A percentile compares a stretch with the other conserved stretches of the same genome.
These are phyloP conservation scores for Metschnikowia rubicola DNA, from an alignment of 805 yeast genomes.

Conservation along the genomic window DNA sequence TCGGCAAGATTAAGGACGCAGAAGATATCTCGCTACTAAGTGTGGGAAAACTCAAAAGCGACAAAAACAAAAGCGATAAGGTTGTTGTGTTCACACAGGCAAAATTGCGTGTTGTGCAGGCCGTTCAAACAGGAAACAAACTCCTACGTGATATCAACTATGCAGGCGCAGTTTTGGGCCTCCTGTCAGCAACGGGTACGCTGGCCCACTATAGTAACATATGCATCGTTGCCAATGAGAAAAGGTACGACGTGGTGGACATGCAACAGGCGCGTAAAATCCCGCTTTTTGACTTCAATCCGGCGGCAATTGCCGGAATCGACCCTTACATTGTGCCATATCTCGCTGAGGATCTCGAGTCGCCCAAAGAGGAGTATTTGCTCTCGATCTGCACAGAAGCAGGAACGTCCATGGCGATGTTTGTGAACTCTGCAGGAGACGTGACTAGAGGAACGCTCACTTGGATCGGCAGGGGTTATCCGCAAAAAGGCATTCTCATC, in stretches of 20 bases:
- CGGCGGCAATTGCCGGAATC: constrained; percentile 1
- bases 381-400: constrained; percentile 34
- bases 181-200: constrained; percentile 25
- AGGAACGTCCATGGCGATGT: constrained; percentile 38
- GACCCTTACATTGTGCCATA: constrained; percentile 14
- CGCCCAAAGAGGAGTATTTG: constrained; percentile 27
- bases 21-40: constrained; percentile 28
- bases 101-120: constrained; percentile 31
- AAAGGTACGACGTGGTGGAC: constrained; percentile 36
- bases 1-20: constrained; percentile 36
- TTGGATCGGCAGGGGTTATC: constrained; percentile 37
- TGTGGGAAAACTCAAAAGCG: constrained; percentile 12
- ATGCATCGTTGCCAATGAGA: constrained; percentile 31
- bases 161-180: constrained; percentile 25
- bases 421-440: constrained; percentile 36
- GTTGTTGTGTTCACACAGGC: constrained; percentile 29
- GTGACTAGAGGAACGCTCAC: constrained; percentile 41
- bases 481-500: constrained; percentile 29
- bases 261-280: constrained; percentile 30
- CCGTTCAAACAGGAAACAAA: constrained; percentile 25
- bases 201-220: constrained; percentile 29
- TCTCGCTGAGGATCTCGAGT: constrained; percentile 11
- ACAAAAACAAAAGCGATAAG: constrained; percentile 19
- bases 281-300: constrained; percentile 33
- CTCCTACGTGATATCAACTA: constrained; percentile 34